phyloP scores from a whole-genome alignment of 495 filamentous ascomycete genomes.

The Talaromyces trachyspermus region DNA sequence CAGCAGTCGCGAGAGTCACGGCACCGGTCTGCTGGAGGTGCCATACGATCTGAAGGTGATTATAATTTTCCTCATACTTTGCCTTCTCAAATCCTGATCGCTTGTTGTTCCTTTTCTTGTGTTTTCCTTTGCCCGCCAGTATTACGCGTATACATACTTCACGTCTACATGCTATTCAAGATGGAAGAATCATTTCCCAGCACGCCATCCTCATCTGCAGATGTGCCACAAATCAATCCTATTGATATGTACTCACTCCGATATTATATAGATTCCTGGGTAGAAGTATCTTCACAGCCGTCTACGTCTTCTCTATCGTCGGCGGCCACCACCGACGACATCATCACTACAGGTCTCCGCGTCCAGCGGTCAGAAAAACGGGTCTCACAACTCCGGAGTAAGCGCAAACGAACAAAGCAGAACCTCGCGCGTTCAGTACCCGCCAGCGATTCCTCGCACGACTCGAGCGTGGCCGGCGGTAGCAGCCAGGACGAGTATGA shows the following conservation, averaged over 20 bases:
- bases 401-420: conserved; percentile 49
- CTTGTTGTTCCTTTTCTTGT: conserved; percentile 10
- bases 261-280: conserved; percentile 80
- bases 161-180: background rate
- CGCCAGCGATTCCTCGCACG: conserved; percentile 38
- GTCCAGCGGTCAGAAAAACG: conserved; percentile 49
- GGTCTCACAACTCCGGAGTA: conserved; percentile 9
- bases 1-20: conserved; percentile 31
- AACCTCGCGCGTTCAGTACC: conserved; percentile 43
- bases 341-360: conserved; percentile 76
- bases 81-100: conserved; percentile 9
- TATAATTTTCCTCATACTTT: conserved; percentile 9
- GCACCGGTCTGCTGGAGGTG: conserved; percentile 24
- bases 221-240: conserved; percentile 21
- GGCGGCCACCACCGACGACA: conserved; percentile 64
- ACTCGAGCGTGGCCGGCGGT: conserved; percentile 24
- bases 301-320: conserved; percentile 90
- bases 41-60: conserved; percentile 45
- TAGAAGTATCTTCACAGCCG: conserved; percentile 88
- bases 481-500: conserved; percentile 91
- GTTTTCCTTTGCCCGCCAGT: too few species aligned
- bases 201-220: background rate
- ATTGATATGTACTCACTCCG: conserved; percentile 44
- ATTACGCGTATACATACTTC: too few species aligned
- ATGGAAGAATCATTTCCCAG: conserved; percentile 5